Base-by-base conservation (phyloP, 768 basidiomycete genomes). In the Lepiota brunneoincarnata region DNA sequence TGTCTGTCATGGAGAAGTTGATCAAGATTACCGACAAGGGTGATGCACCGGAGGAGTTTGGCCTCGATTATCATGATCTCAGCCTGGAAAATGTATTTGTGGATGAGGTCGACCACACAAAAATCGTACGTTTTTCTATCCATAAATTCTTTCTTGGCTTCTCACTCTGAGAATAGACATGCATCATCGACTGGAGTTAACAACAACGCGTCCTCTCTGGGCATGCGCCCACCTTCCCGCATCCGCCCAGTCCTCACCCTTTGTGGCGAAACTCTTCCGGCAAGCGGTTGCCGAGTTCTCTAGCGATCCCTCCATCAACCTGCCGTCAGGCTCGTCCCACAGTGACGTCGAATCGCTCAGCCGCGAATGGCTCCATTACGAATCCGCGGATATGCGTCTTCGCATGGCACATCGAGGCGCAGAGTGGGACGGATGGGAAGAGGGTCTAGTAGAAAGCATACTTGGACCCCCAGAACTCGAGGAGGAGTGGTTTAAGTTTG, bases 351-450 rank as follows among this genome's bases (percentile, higher is more conserved):
- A 73, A 50, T 64, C 73, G 4, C 70, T 83, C 9, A 82, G 86
- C 18, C 68, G 69, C 10, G 85, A 88, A 62, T 93, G 91, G 91
- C 75, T 91, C 2, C 79, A 84, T 59, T 82, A 86, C 60, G 90
- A 93, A 65, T 71, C 78, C 3, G 63, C 78, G 14, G 87, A 91
- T 4, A 75, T 78, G 40, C 79, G 83, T 2, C 71, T 91, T 47
- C 82, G 91, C 42, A 77, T 86, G 69, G 89, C 87, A 3, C 91
- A 93, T 66, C 83, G 89, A 23, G 89, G 85, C 59, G 81, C 78
- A 34, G 91, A 93, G 64, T 93, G 91, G 91, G 91, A 93, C 59
- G 91, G 91, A 2, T 93, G 91, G 91, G 91, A 93, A 63, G 91
- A 93, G 64, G 90, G 89, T 0, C 74, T 93, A 15, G 80, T 88